Evolutionary conservation across 345 rosid genomes (phyloP).

Genomic region (Bruguiera parviflora): DNA sequence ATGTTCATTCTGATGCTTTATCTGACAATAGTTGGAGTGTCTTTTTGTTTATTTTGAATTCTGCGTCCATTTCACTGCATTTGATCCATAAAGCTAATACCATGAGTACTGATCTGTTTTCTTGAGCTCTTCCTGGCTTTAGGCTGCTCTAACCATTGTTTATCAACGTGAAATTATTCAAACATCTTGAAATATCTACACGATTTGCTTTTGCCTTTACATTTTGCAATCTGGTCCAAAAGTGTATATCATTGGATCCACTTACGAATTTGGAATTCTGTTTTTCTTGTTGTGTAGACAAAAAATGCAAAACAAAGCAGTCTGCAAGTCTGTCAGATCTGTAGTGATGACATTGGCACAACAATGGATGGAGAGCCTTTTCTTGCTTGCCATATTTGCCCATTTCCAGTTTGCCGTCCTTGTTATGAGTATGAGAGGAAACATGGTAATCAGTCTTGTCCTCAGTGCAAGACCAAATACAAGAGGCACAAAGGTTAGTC

Average conservation of each 20-base stretch:
- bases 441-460: conserved; percentile 42
- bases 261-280: not conserved
- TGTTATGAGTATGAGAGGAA: conserved; percentile 43
- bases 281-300: conserved; percentile 9
- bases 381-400: conserved; percentile 39
- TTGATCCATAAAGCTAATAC: not conserved
- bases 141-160: not conserved
- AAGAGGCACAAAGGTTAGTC: conserved; percentile 34
- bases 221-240: not conserved
- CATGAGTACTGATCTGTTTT: not conserved
- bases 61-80: not conserved
- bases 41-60: not conserved
- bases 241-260: not conserved
- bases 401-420: conserved; percentile 44
- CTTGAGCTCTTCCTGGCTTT: not conserved
- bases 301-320: conserved; percentile 9
- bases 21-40: too few species aligned
- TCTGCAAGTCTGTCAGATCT: conserved; percentile 35
- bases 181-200: not conserved
- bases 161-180: not conserved
- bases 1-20: not conserved
- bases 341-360: conserved; percentile 32
- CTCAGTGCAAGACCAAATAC: conserved; percentile 43
- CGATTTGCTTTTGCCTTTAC: not conserved
- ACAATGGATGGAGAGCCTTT: conserved; percentile 31